A percentile compares a stretch with the other conserved stretches of the same genome.
Evolutionary conservation across 108 stramenopile species (phyloP).

Genomic region (Chaetoceros tenuissimus): DNA sequence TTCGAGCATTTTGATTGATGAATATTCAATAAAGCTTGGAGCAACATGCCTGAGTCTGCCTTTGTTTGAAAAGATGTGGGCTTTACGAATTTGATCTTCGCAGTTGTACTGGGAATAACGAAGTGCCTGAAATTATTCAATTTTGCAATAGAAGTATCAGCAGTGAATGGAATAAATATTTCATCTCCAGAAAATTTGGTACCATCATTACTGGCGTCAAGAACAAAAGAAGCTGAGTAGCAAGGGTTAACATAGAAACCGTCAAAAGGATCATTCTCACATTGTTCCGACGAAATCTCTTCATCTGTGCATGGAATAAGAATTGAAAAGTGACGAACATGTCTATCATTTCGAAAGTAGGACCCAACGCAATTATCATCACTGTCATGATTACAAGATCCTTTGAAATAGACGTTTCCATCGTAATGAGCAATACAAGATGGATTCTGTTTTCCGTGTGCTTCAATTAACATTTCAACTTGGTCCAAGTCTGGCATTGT

Average conservation of each 20-base stretch:
- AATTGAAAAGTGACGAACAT: slow-evolving; percentile 25
- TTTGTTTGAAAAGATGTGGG: no score
- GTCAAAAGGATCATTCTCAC: slow-evolving; percentile 17
- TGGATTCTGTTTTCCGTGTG: background rate
- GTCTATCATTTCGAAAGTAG: slow-evolving; percentile 20
- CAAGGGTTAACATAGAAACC: slow-evolving; percentile 64
- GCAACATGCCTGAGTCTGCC: no score
- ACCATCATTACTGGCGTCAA: slow-evolving; percentile 65
- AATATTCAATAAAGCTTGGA: slow-evolving; percentile 13
- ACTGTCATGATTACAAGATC: background rate
- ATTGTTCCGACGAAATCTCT: slow-evolving; percentile 14
- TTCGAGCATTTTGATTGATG: slow-evolving; percentile 22
- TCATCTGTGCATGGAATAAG: slow-evolving; percentile 24
- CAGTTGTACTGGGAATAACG: background rate
- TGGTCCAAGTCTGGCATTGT: slow-evolving; percentile 9
- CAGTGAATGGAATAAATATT: no score
- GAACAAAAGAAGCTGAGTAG: slow-evolving; percentile 32
- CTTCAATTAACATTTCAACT: background rate
- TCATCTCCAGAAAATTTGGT: slow-evolving; percentile 53
- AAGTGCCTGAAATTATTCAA: background rate
- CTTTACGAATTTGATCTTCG: background rate
- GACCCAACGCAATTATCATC: slow-evolving; percentile 3
- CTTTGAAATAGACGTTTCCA: slow-evolving; percentile 15
- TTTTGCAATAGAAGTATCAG: background rate
- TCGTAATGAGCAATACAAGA: background rate